Evolutionary conservation across 2,329 filamentous ascomycete species (phyloP).

Genomic region (Aspergillus pseudoviridinutans): DNA sequence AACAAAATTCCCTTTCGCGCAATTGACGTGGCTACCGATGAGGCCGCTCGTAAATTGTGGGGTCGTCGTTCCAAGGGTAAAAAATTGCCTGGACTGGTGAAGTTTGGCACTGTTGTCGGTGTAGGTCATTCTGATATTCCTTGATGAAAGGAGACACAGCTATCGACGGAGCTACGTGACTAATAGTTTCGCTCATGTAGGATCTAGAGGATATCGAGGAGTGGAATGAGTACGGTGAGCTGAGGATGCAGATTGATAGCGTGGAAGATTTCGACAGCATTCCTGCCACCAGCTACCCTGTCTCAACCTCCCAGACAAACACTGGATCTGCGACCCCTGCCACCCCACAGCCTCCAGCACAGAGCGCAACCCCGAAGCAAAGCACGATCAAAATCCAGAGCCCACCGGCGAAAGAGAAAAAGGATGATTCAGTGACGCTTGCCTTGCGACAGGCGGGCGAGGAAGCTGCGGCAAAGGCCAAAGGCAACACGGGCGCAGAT

Average conservation of each 20-base stretch:
- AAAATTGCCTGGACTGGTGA: constrained; percentile 85
- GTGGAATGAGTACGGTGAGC: constrained; percentile 98
- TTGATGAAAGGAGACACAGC: neutral
- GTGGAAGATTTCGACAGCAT: constrained; percentile 32
- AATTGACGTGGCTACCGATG: constrained; percentile 85
- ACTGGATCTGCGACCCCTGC: constrained; percentile 22
- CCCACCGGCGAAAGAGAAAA: constrained; percentile 35
- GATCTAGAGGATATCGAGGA: constrained; percentile 93
- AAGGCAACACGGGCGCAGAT: constrained; percentile 19
- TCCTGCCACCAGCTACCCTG: constrained; percentile 25
- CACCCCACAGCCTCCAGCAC: constrained; percentile 20
- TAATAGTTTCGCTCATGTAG: constrained; percentile 44
- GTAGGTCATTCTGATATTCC: constrained; percentile 53
- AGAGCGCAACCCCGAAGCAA: constrained; percentile 23
- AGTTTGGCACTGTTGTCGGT: constrained; percentile 78
- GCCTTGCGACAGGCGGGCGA: constrained; percentile 44
- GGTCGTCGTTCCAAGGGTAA: constrained; percentile 76
- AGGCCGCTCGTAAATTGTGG: constrained; percentile 85
- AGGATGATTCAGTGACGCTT: constrained; percentile 35
- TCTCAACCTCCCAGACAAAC: constrained; percentile 19
- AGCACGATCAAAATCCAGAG: constrained; percentile 41
- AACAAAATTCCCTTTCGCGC: constrained; percentile 93
- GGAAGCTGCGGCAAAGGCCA: constrained; percentile 37
- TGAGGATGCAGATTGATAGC: constrained; percentile 72
- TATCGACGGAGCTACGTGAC: neutral